Conservation (phyloP, 2,329 filamentous ascomycete species). For the Talaromyces sp. region DNA sequence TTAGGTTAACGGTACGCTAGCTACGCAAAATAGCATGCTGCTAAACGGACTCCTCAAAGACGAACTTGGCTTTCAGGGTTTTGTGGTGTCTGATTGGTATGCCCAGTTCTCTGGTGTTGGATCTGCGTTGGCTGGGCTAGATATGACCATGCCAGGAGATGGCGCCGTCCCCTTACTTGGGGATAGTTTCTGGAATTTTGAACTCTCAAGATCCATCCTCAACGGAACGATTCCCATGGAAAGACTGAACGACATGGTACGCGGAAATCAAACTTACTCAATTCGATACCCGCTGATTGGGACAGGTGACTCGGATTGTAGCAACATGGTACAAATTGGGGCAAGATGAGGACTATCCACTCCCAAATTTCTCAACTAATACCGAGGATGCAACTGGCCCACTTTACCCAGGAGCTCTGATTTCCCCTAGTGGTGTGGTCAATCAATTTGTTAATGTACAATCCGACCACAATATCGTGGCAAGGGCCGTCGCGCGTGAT, state of each 20-base stretch:
- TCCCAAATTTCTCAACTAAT: constrained; percentile 56
- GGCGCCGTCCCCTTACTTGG: constrained; percentile 48
- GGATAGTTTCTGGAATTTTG: constrained; percentile 50
- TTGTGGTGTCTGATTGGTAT: constrained; percentile 65
- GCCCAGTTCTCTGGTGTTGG: constrained; percentile 57
- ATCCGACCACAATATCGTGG: constrained; percentile 47
- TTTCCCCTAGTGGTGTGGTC: constrained; percentile 58
- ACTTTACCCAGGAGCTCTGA: constrained; percentile 53
- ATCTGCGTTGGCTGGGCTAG: constrained; percentile 58
- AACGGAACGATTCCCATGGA: constrained; percentile 55
- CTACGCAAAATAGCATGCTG: constrained; percentile 63
- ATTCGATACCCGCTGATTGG: constrained; percentile 7
- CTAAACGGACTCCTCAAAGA: constrained; percentile 67
- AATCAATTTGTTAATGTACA: constrained; percentile 64
- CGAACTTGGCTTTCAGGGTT: constrained; percentile 68
- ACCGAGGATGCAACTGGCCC: constrained; percentile 52
- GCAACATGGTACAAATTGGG: constrained; percentile 53
- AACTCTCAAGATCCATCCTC: constrained; percentile 50
- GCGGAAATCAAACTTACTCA: background rate
- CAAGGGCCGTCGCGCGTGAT: constrained; percentile 49
- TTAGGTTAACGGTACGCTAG: constrained; percentile 60
- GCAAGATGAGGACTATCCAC: constrained; percentile 54
- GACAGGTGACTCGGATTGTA: constrained; percentile 48
- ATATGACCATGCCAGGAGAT: constrained; percentile 67
- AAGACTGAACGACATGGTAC: constrained; percentile 49